These are phyloP conservation scores for Mucor ambiguus DNA, from an alignment of 371 early-diverging fungal genomes.

Conservation along the genomic window DNA sequence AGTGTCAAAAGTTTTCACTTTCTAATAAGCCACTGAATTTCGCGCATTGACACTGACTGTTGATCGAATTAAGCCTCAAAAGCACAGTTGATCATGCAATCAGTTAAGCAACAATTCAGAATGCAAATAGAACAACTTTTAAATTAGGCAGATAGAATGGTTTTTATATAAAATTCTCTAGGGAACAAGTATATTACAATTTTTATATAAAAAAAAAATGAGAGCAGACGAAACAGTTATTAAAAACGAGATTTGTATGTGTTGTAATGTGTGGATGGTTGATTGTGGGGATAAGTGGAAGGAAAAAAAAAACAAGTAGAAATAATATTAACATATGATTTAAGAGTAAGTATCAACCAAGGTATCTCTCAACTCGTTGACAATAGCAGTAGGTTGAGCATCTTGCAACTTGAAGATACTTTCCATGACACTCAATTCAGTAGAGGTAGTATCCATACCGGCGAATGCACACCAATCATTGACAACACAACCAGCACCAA, in stretches of 20 bases:
- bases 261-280: not conserved
- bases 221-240: slow-evolving; percentile 2
- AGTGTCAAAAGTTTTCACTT: not conserved
- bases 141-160: not conserved
- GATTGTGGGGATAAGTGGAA: not conserved
- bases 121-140: not conserved
- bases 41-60: too few relatives aligned
- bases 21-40: not conserved
- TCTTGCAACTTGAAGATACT: slow-evolving; percentile 97
- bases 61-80: not conserved
- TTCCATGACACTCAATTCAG: slow-evolving; percentile 99
- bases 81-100: not conserved
- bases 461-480: slow-evolving; percentile 99
- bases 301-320: not conserved
- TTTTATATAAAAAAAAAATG: slow-evolving; percentile 5
- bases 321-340: slow-evolving; percentile 25
- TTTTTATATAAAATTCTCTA: not conserved
- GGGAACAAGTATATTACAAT: slow-evolving; percentile 1
- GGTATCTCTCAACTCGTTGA: slow-evolving; percentile 92
- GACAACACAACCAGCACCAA: slow-evolving; percentile 98
- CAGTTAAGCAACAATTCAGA: not conserved
- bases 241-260: not conserved
- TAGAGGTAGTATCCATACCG: slow-evolving; percentile 97
- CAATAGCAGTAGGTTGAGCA: slow-evolving; percentile 87
- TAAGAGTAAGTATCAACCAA: slow-evolving; percentile 89